Percentiles rank a stretch among this genome's conserved stretches.
Conservation (phyloP, 164 flowering plant genomes). For the Liquidambar formosana region DNA sequence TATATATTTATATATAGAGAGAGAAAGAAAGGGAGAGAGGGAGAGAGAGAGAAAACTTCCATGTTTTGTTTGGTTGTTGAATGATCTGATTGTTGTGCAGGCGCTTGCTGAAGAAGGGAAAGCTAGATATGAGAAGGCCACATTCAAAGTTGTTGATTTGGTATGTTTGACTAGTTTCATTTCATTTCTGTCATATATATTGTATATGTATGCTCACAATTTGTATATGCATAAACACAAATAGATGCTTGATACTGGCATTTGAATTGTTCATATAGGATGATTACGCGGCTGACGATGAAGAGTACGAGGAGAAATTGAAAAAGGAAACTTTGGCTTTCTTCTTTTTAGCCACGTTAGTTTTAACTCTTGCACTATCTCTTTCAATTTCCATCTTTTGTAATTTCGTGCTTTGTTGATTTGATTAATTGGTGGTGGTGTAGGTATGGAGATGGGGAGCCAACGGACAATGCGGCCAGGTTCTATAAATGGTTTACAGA, state of each 20-base stretch:
- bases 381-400: background rate
- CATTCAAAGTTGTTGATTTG: conserved; percentile 80
- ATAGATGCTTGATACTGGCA: background rate
- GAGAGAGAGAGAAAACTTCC: no score
- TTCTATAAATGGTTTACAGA: conserved; percentile 93
- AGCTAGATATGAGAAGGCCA: conserved; percentile 79
- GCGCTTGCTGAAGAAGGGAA: conserved; percentile 86
- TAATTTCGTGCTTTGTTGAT: background rate
- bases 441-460: conserved; percentile 97
- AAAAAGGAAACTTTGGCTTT: conserved; percentile 72
- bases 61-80: no score
- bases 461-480: conserved; percentile 95
- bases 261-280: conserved; percentile 50
- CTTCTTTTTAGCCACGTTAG: conserved; percentile 95
- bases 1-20: background rate
- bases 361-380: conserved; percentile 1
- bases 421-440: conserved; percentile 28
- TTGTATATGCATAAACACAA: no score
- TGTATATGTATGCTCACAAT: background rate
- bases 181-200: background rate
- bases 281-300: conserved; percentile 91
- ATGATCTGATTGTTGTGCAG: conserved; percentile 26
- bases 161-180: conserved; percentile 32
- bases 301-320: conserved; percentile 75
- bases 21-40: no score